Base-by-base conservation (phyloP, 176 grass and related monocot species). In the Oryza australiensis region DNA sequence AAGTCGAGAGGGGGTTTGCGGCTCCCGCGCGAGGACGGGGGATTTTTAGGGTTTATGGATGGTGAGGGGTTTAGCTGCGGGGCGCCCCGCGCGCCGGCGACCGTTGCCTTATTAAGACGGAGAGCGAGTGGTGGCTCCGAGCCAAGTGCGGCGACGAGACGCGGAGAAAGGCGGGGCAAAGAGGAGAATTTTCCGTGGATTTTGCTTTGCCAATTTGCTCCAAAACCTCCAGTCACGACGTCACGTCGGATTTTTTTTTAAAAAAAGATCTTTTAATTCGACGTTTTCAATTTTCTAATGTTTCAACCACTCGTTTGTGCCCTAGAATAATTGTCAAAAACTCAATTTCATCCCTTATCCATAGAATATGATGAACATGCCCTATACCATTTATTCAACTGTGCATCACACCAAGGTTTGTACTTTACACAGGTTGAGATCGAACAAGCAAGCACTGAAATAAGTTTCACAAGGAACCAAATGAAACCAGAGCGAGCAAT, bases 41-140 rank as follows among this genome's bases (percentile, higher is more conserved):
- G 34, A 1, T 51, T 23, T 57, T 34, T 85, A 89, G 87, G 87
- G 82, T 85, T 89, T 87, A 83, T 14, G 3, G 9, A 83, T 14
- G 3, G 9, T 7, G 48, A 4, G 73, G 62, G 80, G 74, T 83
- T 88, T 79, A 83, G 70, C 67, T 26, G 55, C 22, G 16, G n/a
- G 42, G 12, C 33, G 33, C 1, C 2, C 40, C 9, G 9, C 40
- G 41, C 45, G 45, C 45, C 76, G 76, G 76, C 45, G 76, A 32
- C 26, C 62, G 49, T 22, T 53, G 49, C 16, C 49, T 53, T 53
- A 22, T 53, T 22, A 22, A 53, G 18, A 13, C 45, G 13, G n/a
- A n/a, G n/a, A n/a, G 18, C 49, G 18, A 53, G 15, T 1, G 48
- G 9, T 43, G 14, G 46, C 46, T 16, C 14, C 13, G 48, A 0